These are phyloP conservation scores for Yarrowia bubula DNA, from an alignment of 805 yeast species.

Conservation along the genomic window DNA sequence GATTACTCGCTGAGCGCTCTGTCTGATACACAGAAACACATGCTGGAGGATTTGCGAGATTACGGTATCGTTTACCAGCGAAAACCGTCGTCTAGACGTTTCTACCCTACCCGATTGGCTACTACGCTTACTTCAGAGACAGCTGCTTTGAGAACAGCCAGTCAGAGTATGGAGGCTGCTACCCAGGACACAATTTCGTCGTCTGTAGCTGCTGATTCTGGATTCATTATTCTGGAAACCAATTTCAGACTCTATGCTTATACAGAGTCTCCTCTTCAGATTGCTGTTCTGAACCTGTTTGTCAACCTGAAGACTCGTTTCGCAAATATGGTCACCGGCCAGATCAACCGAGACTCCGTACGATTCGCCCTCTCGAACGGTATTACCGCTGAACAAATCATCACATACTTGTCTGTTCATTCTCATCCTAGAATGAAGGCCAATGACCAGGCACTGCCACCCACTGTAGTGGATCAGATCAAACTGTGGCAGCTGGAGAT, in stretches of 20 bases:
- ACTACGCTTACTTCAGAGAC: slow-evolving; percentile 86
- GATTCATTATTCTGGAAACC: slow-evolving; percentile 83
- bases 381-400: slow-evolving; percentile 91
- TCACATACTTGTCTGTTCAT: slow-evolving; percentile 82
- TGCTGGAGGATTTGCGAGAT: slow-evolving; percentile 87
- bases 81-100: slow-evolving; percentile 55
- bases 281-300: slow-evolving; percentile 85
- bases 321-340: slow-evolving; percentile 89
- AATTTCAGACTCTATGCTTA: slow-evolving; percentile 91
- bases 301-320: slow-evolving; percentile 83
- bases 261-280: slow-evolving; percentile 90
- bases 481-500: slow-evolving; percentile 93
- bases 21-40: slow-evolving; percentile 74
- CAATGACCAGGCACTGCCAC: slow-evolving; percentile 70
- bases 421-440: slow-evolving; percentile 88
- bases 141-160: slow-evolving; percentile 65
- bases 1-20: slow-evolving; percentile 72
- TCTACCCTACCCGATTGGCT: slow-evolving; percentile 88
- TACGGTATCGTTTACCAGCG: slow-evolving; percentile 83
- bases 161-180: slow-evolving; percentile 72
- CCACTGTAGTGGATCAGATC: slow-evolving; percentile 96
- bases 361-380: slow-evolving; percentile 82
- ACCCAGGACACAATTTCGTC: slow-evolving; percentile 35
- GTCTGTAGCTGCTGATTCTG: slow-evolving; percentile 37
- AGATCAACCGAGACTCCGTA: slow-evolving; percentile 87